A percentile compares a stretch with the other conserved stretches of the same genome.
phyloP scores from a whole-genome alignment of 257 asterid species.

The Ajuga chamaepitys region DNA sequence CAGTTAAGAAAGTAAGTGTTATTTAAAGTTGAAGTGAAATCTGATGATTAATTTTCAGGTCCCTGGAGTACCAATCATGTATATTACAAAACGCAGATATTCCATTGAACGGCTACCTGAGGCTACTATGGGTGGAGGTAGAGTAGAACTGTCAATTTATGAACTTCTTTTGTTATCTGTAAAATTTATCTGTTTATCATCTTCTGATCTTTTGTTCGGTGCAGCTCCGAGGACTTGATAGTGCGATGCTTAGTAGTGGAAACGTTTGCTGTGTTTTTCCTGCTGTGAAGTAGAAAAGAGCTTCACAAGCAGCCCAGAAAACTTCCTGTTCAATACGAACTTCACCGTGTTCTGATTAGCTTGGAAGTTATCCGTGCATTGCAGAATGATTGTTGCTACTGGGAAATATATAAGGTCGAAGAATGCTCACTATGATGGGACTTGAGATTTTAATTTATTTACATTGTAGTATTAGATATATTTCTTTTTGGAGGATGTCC shows the following conservation, averaged over 20 bases:
- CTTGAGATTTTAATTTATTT: not conserved
- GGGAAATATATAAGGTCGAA: not conserved
- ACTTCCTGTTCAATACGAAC: not conserved
- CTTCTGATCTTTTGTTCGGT: constrained; percentile 1
- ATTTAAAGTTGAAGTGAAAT: not conserved
- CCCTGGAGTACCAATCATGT: constrained; percentile 98
- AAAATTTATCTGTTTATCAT: not conserved
- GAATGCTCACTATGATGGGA: not conserved
- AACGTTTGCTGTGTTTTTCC: not conserved
- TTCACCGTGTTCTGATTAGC: not conserved
- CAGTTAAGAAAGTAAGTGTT: not conserved
- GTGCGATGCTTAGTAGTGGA: not conserved
- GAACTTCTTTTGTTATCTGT: not conserved
- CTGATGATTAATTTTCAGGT: constrained; percentile 35
- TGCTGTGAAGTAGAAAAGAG: not conserved
- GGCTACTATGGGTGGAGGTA: constrained; percentile 97
- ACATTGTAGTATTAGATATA: not conserved
- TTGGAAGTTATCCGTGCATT: not conserved
- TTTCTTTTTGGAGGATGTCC: not conserved
- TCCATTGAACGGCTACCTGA: constrained; percentile 91
- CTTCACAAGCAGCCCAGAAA: not conserved
- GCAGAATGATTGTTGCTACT: not conserved
- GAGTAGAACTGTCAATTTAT: not conserved
- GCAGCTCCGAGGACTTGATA: constrained; percentile 79
- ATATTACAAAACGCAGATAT: constrained; percentile 64